Conservation (phyloP, 2,329 filamentous ascomycete species). For the Monosporascus sp. region DNA sequence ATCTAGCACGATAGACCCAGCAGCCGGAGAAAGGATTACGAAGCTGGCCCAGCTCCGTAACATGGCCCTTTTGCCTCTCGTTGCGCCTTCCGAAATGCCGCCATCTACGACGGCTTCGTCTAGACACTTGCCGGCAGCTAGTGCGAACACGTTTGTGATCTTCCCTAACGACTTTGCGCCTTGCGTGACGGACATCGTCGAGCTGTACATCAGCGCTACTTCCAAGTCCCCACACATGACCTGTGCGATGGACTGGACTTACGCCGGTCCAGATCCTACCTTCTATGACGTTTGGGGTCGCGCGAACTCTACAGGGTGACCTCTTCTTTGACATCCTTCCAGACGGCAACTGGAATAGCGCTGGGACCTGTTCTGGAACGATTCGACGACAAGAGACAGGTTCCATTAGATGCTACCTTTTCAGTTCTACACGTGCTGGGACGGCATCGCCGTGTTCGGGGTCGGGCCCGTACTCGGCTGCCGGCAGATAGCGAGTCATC, state of each 20-base stretch:
- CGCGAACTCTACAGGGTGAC: slow-evolving; percentile 47
- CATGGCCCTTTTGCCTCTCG: slow-evolving; percentile 43
- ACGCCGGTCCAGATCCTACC: slow-evolving; percentile 35
- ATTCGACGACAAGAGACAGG: slow-evolving; percentile 28
- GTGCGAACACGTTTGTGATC: slow-evolving; percentile 37
- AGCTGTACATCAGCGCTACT: slow-evolving; percentile 45
- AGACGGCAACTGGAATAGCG: slow-evolving; percentile 43
- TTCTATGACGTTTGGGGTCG: slow-evolving; percentile 57
- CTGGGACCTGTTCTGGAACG: slow-evolving; percentile 51
- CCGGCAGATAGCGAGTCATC: too few species aligned
- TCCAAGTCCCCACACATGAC: slow-evolving; percentile 48
- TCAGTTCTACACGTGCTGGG: slow-evolving; percentile 59
- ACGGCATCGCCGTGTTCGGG: slow-evolving; percentile 45
- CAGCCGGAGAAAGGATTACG: slow-evolving; percentile 37
- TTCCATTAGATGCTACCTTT: slow-evolving; percentile 38
- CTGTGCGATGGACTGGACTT: slow-evolving; percentile 55
- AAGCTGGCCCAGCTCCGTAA: slow-evolving; percentile 48
- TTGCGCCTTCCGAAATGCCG: slow-evolving; percentile 1
- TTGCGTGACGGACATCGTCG: slow-evolving; percentile 52
- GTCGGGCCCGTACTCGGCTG: slow-evolving; percentile 39
- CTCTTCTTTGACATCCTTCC: slow-evolving; percentile 48
- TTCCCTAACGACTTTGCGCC: slow-evolving; percentile 51
- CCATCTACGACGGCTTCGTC: too few species aligned
- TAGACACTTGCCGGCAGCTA: slow-evolving; percentile 8
- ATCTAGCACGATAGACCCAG: slow-evolving; percentile 39